phyloP scores from a whole-genome alignment of 2,329 filamentous ascomycete species.

The Hypoxylon rubiginosum region DNA sequence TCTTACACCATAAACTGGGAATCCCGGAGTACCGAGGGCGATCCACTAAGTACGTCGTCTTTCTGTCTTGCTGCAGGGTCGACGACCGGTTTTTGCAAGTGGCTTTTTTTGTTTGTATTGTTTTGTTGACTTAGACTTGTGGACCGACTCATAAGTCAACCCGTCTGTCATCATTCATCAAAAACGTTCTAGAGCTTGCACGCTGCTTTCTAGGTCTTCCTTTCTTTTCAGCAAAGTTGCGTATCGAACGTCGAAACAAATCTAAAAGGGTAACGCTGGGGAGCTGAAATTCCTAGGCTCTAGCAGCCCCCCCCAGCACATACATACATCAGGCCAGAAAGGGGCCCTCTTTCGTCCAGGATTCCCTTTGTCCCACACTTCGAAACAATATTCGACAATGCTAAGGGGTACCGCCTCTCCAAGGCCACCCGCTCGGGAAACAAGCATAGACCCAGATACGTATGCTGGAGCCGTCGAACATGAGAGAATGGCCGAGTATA shows the following conservation, averaged over 20 bases:
- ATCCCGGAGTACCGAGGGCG: constrained; percentile 33
- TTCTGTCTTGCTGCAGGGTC: constrained; percentile 14
- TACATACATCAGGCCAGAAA: constrained; percentile 14
- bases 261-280: constrained; percentile 19
- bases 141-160: constrained; percentile 19
- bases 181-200: neutral
- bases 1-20: constrained; percentile 32
- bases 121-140: constrained; percentile 23
- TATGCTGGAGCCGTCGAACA: constrained; percentile 28
- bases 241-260: constrained; percentile 18
- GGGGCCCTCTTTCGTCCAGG: constrained; percentile 20
- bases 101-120: constrained; percentile 27
- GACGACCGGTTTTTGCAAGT: constrained; percentile 2
- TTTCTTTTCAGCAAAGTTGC: constrained; percentile 9
- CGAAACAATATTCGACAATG: constrained; percentile 45
- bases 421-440: constrained; percentile 25
- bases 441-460: constrained; percentile 32
- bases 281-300: constrained; percentile 17
- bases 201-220: constrained; percentile 20
- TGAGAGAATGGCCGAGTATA: constrained; percentile 31
- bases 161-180: constrained; percentile 11
- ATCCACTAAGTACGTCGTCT: constrained; percentile 26
- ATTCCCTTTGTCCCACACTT: constrained; percentile 35
- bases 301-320: constrained; percentile 28
- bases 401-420: constrained; percentile 41